Conservation (phyloP, 1,284 basidiomycete genomes). For the Rhodotorula sp. region DNA sequence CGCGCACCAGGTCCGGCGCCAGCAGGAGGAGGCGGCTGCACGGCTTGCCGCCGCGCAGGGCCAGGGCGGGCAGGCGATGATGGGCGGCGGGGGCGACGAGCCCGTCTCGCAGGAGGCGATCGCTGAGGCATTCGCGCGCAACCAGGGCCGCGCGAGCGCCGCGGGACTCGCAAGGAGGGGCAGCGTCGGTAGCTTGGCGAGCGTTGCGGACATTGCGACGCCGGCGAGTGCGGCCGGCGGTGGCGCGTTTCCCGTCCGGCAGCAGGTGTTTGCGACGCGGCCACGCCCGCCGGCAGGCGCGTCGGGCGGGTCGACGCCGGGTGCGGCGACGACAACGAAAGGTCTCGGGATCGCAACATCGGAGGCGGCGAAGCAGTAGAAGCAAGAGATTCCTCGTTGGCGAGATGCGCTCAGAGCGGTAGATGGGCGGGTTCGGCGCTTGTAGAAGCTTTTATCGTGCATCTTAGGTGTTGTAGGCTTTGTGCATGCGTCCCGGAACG, state of each 20-base stretch:
- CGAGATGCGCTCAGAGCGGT: neutral
- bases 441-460: neutral
- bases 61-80: neutral
- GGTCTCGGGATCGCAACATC: too few species aligned
- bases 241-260: neutral
- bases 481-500: too few species aligned
- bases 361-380: too few species aligned
- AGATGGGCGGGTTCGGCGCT: neutral
- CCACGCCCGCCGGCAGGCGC: neutral
- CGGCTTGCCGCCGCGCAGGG: neutral
- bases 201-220: neutral
- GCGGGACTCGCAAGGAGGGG: neutral
- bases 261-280: slow-evolving; percentile 7
- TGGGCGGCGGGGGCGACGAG: slow-evolving; percentile 7
- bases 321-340: too few species aligned
- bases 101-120: slow-evolving; percentile 10
- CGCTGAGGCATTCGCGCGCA: neutral
- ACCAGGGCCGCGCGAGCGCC: neutral
- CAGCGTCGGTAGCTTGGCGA: neutral
- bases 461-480: neutral
- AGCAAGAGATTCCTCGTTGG: neutral
- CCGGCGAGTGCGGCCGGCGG: neutral
- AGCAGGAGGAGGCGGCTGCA: slow-evolving; percentile 5
- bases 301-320: too few species aligned
- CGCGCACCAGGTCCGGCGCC: neutral